Base-by-base conservation (phyloP, 345 rosid species). In the Bruguiera gymnorhiza region DNA sequence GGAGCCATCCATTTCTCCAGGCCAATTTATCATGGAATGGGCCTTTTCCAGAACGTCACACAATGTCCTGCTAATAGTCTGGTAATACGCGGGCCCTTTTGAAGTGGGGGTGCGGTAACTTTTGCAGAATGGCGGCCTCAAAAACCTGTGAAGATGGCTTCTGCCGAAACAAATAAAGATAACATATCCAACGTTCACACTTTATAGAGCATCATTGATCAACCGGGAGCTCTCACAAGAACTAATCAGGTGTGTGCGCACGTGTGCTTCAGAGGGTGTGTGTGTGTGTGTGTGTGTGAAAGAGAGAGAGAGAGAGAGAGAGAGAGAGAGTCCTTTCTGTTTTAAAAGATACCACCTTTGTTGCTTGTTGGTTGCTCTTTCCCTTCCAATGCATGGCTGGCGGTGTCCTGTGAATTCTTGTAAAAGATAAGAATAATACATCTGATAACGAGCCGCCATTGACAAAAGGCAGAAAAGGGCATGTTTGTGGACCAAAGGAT, bases 391-490 rank as follows among this genome's bases (percentile, higher is more conserved):
- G 5, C 37, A 19, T 53, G 24, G 36, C 29, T 34, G 69, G 27
- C 51, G 56, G 11, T 27, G 20, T 57, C 30, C 50, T 57, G 60
- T 27, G 24, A 4, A 21, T 7, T 62, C 36, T 16, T 10, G 2
- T 6, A 69, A 67, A 39, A 53, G 67, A 27, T 27, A n/a, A 34
- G 51, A 62, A 27, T 26, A 69, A 57, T 16, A 48, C 20, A 69
- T 32, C 5, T 23, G 62, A 64, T 27, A 63, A 58, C 64, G 78
- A 71, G 77, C 75, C 80, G 84, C 74, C 65, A 67, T 37, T 30
- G 83, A 73, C 71, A 60, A 72, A 71, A 55, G 62, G 75, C 66
- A 60, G 32, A 70, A 73, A 71, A 76, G 11, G 31, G 63, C 6
- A 31, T 53, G 34, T 23, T 29, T 63, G 48, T n/a, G 52, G 69